Percentiles rank a stretch among this genome's conserved stretches.
These are phyloP conservation scores for Stygiomarasmius scandens DNA, from an alignment of 1,284 basidiomycete genomes.

Conservation along the genomic window DNA sequence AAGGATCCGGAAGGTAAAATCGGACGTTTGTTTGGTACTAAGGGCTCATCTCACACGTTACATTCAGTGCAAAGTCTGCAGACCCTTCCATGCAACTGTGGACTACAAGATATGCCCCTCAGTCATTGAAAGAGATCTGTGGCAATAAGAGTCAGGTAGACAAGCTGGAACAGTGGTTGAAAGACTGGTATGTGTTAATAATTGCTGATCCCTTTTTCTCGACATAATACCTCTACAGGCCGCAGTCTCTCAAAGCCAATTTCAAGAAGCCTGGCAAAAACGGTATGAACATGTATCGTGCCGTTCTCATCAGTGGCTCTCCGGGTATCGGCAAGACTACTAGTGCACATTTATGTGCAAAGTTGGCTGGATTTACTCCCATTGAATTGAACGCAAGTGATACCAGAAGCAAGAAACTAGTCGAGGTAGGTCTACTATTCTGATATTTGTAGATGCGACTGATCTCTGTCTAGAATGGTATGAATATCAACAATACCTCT, in stretches of 20 bases:
- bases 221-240: slow-evolving; percentile 49
- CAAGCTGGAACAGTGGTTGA: slow-evolving; percentile 86
- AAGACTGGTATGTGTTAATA: slow-evolving; percentile 68
- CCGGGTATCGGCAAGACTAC: slow-evolving; percentile 99
- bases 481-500: slow-evolving; percentile 86
- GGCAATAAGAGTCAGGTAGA: slow-evolving; percentile 94
- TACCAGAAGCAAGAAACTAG: slow-evolving; percentile 92
- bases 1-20: not conserved
- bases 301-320: slow-evolving; percentile 89
- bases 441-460: not conserved
- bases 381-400: slow-evolving; percentile 98
- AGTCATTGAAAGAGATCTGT: slow-evolving; percentile 86
- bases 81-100: slow-evolving; percentile 76
- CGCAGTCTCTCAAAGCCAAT: slow-evolving; percentile 65
- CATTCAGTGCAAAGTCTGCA: slow-evolving; percentile 28
- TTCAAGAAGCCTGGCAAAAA: slow-evolving; percentile 97
- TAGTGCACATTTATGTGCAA: slow-evolving; percentile 90
- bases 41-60: not conserved
- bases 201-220: not conserved
- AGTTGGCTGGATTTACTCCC: slow-evolving; percentile 85
- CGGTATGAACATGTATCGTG: slow-evolving; percentile 85
- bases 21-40: not conserved
- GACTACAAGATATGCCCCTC: slow-evolving; percentile 95
- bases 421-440: slow-evolving; percentile 63
- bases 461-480: slow-evolving; percentile 60